Conservation (phyloP, 2,329 filamentous ascomycete species). For the Colletotrichum musicola region DNA sequence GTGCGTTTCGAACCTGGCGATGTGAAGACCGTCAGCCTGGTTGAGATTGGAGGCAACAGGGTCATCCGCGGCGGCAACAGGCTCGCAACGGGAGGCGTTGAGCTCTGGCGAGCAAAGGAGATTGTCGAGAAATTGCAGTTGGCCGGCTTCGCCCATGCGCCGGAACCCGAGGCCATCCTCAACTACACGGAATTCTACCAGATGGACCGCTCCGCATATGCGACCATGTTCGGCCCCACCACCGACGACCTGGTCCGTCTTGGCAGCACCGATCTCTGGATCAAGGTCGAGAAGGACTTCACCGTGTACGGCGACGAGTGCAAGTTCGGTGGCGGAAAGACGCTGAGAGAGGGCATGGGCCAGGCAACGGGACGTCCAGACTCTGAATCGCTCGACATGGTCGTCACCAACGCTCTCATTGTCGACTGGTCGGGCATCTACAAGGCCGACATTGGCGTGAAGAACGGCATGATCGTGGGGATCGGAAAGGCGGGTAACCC, state of each 20-base stretch:
- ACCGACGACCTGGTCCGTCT: conserved; percentile 87
- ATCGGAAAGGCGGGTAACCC: conserved; percentile 97
- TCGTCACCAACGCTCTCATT: conserved; percentile 90
- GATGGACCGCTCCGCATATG: conserved; percentile 84
- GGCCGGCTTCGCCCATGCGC: conserved; percentile 82
- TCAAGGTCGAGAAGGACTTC: conserved; percentile 88
- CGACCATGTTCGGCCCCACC: conserved; percentile 92
- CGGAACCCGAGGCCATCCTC: conserved; percentile 70
- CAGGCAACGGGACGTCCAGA: conserved; percentile 85
- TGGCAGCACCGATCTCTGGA: conserved; percentile 88
- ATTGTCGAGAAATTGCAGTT: conserved; percentile 76
- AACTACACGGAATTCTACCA: conserved; percentile 71
- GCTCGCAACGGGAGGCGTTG: conserved; percentile 79
- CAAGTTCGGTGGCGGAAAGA: conserved; percentile 95
- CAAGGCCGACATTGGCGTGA: conserved; percentile 97
- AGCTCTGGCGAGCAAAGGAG: conserved; percentile 70
- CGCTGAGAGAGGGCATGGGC: conserved; percentile 93
- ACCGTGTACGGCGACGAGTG: conserved; percentile 93
- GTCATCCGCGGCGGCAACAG: conserved; percentile 88
- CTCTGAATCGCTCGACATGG: conserved; percentile 81
- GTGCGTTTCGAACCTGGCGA: conserved; percentile 96
- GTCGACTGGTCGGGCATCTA: conserved; percentile 94
- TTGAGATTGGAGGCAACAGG: conserved; percentile 86
- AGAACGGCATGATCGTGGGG: conserved; percentile 84
- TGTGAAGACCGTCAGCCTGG: conserved; percentile 87